phyloP scores from a whole-genome alignment of 805 yeast species.

The Cyberlindnera maclurae region DNA sequence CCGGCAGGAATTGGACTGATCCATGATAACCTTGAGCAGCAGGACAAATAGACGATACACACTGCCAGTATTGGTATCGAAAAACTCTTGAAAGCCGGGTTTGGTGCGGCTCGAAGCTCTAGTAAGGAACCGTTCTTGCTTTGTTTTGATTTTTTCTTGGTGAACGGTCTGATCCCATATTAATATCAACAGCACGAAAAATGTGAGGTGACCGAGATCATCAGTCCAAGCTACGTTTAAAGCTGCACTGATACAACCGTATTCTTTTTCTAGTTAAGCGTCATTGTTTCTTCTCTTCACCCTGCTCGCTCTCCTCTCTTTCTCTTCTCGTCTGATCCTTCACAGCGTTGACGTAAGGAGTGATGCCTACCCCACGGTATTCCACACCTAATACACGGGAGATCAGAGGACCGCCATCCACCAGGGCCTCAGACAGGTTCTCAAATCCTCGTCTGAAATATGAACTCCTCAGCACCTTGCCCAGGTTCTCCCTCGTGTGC shows the following conservation, averaged over 20 bases:
- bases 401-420: constrained; percentile 44
- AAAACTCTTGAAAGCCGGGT: too few relatives aligned
- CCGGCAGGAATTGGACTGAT: too few relatives aligned
- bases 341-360: constrained; percentile 39
- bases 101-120: too few relatives aligned
- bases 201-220: too few relatives aligned
- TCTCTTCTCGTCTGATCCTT: constrained; percentile 23
- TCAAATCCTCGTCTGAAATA: constrained; percentile 39
- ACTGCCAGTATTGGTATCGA: too few relatives aligned
- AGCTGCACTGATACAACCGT: not conserved
- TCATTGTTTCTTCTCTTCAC: constrained; percentile 1
- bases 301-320: constrained; percentile 3
- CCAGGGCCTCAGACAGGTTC: constrained; percentile 36
- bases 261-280: not conserved
- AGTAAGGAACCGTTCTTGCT: too few relatives aligned
- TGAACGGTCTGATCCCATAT: too few relatives aligned
- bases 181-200: too few relatives aligned
- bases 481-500: constrained; percentile 31
- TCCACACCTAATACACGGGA: constrained; percentile 41
- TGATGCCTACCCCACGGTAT: constrained; percentile 51
- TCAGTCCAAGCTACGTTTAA: too few relatives aligned
- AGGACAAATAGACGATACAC: too few relatives aligned
- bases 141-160: too few relatives aligned
- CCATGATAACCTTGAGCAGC: too few relatives aligned
- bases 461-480: constrained; percentile 39